Conservation (phyloP, 139 green algal genomes). For the Coelastrella sp. region DNA sequence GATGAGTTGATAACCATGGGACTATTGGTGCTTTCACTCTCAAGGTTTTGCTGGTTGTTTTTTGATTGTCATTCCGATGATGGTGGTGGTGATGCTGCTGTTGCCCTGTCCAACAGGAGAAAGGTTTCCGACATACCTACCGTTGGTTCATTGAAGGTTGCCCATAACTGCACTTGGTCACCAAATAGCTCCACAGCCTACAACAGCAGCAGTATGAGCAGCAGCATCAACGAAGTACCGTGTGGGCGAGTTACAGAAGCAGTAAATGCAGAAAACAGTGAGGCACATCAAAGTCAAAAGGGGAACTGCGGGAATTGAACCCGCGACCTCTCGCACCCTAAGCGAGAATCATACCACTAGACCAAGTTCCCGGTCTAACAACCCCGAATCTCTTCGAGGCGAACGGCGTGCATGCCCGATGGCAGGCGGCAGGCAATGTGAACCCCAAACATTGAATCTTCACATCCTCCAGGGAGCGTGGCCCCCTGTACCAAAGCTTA, state of each 20-base stretch:
- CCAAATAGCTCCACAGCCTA: conserved; percentile 41
- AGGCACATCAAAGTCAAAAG: neutral
- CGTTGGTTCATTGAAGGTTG: conserved; percentile 69
- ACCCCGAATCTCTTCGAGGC: neutral
- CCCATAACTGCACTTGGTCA: conserved; percentile 49
- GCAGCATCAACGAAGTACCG: neutral
- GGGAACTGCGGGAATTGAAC: conserved; percentile 16
- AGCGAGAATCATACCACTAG: conserved; percentile 18
- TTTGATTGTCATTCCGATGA: too few species aligned
- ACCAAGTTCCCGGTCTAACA: neutral
- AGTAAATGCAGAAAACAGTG: neutral
- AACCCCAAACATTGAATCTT: neutral
- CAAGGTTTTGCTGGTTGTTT: too few species aligned
- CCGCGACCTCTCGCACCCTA: conserved; percentile 11
- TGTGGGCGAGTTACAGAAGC: neutral
- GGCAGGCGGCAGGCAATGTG: neutral
- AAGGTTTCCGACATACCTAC: neutral
- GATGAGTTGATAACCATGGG: too few species aligned
- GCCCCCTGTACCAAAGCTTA: too few species aligned
- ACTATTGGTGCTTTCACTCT: too few species aligned
- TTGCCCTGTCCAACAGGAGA: neutral
- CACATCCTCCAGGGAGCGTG: neutral
- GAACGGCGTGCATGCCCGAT: neutral
- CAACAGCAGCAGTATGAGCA: neutral
- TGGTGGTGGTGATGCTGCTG: too few species aligned